Percentiles rank a stretch among this genome's conserved stretches.
Evolutionary conservation across 345 rosid genomes (phyloP).

Genomic region (Corymbia maculata): DNA sequence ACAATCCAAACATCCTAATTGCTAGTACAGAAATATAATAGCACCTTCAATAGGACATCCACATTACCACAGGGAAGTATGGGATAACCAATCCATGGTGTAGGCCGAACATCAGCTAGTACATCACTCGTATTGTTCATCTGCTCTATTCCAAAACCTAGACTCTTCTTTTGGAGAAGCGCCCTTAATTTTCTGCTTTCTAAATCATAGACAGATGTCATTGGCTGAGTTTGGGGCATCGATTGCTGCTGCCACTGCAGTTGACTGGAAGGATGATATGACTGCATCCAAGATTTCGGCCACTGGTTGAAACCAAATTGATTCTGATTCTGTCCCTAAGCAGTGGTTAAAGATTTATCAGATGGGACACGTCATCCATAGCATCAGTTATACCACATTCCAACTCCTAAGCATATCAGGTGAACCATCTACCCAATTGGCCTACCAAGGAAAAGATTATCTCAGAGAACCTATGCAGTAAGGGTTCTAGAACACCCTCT

Average conservation of each 20-base stretch:
- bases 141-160: constrained; percentile 9
- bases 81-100: constrained; percentile 22
- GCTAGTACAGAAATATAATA: neutral
- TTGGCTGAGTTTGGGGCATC: constrained; percentile 49
- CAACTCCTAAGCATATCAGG: neutral
- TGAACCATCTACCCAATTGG: neutral
- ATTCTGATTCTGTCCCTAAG: constrained; percentile 48
- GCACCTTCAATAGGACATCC: constrained; percentile 37
- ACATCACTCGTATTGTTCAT: constrained; percentile 21
- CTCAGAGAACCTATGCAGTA: neutral
- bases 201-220: constrained; percentile 35
- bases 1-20: neutral
- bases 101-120: constrained; percentile 27
- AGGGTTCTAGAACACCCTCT: neutral
- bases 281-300: constrained; percentile 32
- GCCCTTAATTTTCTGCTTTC: constrained; percentile 38
- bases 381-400: neutral
- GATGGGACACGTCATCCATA: neutral
- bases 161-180: constrained; percentile 15
- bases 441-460: neutral
- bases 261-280: constrained; percentile 33
- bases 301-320: constrained; percentile 32
- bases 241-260: constrained; percentile 43
- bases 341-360: neutral
- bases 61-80: constrained; percentile 26